These are phyloP conservation scores for Phragmites australis DNA, from an alignment of 176 grass and related monocot genomes.

Conservation along the genomic window DNA sequence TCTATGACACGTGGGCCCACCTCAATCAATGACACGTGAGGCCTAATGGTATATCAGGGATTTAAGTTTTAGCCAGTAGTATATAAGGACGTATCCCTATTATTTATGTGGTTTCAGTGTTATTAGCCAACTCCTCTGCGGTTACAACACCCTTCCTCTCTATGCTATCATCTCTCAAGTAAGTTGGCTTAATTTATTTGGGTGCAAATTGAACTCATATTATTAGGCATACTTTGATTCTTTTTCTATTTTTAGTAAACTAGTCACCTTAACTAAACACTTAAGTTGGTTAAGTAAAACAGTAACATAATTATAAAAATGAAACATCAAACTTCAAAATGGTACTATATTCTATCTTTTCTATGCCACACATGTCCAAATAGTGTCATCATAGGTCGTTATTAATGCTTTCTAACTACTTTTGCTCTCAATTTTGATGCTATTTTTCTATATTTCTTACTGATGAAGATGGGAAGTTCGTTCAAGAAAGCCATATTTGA, in stretches of 20 bases:
- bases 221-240: background rate
- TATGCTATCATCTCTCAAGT: constrained; percentile 91
- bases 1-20: too few species aligned
- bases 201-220: too few species aligned
- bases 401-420: background rate
- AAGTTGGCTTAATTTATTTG: constrained; percentile 29
- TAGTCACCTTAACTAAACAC: background rate
- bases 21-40: too few species aligned
- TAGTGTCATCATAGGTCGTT: too few species aligned
- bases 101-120: constrained; percentile 43
- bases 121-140: constrained; percentile 60
- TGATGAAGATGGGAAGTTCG: constrained; percentile 74
- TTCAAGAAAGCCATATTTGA: constrained; percentile 88
- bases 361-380: background rate
- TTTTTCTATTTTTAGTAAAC: background rate
- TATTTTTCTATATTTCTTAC: background rate
- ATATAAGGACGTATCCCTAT: too few species aligned
- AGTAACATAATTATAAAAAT: background rate
- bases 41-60: too few species aligned
- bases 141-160: constrained; percentile 75
- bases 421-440: background rate
- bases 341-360: background rate
- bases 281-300: background rate
- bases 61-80: too few species aligned
- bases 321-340: too few species aligned